Evolutionary conservation across 495 filamentous ascomycete genomes (phyloP), one percentile per base, ranked within the genome.

Genomic region (Penicillium mononematosum): DNA sequence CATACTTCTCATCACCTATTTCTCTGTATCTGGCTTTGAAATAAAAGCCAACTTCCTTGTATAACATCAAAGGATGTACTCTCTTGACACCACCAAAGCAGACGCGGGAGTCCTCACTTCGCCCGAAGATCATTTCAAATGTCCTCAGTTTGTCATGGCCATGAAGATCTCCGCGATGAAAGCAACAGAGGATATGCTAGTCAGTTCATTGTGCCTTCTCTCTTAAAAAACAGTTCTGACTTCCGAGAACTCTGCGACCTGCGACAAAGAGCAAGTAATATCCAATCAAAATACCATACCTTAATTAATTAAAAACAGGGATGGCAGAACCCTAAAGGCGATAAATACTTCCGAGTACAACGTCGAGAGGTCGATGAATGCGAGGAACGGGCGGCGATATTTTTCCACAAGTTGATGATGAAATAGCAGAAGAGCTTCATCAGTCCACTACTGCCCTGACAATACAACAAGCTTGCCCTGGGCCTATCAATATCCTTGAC

Each of bases 401-500:
- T 7, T 1, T 22, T 34, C 12, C 1, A 34, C 19, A 36, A 36
- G 14, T 8, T 36, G 0, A 36, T 49, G 31, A 22, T 1, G 7
- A 4, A 14, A 14, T 49, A 1, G 46, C 10, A 14, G 3, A 4
- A 1, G 46, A 49, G 16, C 8, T 49, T 16, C 10, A 49, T 22
- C 5, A 6, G 2, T 1, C 9, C 5, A 49, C 46, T 19, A 22
- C 20, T 14, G 46, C 46, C 17, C 24, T 49, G 5, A 22, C 12
- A 20, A 1, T 36, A 17, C 29, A 36, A 34, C 46, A 1, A 0
- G n/a, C 10, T 34, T 4, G 6, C 8, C 22, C 46, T 20, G 1
- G 3, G 2, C 31, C 29, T 22, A 2, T 12, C 9, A 10, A n/a
- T 16, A 71, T 81, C 32, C 75, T 86, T 1, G 80, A 86, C 58